Base-by-base conservation (phyloP, 1,284 basidiomycete genomes). In the Tremellales sp. region DNA sequence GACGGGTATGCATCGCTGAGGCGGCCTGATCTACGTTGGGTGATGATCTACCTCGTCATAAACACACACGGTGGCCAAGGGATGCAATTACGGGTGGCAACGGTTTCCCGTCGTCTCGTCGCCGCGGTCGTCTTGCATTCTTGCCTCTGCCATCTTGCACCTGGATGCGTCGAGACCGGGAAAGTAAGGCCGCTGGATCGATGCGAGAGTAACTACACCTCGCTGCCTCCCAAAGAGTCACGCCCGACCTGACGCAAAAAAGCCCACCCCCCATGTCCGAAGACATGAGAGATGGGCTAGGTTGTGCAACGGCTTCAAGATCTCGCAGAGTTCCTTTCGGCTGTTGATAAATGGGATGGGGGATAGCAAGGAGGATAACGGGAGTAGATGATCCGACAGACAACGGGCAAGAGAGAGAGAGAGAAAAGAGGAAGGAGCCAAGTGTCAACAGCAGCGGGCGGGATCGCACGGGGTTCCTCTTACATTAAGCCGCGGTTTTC, bases 361-460 rank as follows among this genome's bases (percentile, higher is more conserved):
- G 26, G 40, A 42, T 28, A 40, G 32, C 22, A 28, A 10, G 33
- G 47, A 47, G 19, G 14, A 28, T 31, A 28, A 42, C 36, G 29
- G 37, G 51, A 37, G 25, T 22, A 39, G 22, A 39, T 36, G 39
- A 50, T 39, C 28, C 40, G 47, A 19, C 18, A 45, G 47, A 40
- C 21, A 28, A 40, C 29, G 29, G 26, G 9, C 7, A 28, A 28
- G 18, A 42, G 25, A 42, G n/a, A 42, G 25, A 28, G 22, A 31
- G 10, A 28, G 5, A 27, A 22, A 16, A 42, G 27, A 42, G 6
- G 22, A 42, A n/a, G 25, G 13, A 31, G 26, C n/a, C 47, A 43
- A 38, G 51, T 51, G 54, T 57, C 53, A 54, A 57, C 51, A 53
- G 43, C 52, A 50, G 50, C 8, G 47, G 39, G 48, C 45, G 47